phyloP scores from a whole-genome alignment of 2,329 filamentous ascomycete species.

The Fusarium algeriense region DNA sequence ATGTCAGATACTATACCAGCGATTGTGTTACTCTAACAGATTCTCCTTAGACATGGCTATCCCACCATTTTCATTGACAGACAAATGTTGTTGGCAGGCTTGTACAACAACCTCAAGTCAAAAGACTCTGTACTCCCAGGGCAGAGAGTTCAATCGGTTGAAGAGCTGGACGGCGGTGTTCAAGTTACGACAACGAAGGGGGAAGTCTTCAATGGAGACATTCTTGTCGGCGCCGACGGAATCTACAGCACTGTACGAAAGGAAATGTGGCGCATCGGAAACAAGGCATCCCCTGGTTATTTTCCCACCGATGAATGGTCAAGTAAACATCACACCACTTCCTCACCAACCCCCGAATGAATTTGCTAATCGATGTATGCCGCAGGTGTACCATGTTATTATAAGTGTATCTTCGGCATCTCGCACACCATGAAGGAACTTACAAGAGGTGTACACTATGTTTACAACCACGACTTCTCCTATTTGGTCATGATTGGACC shows the following conservation, averaged over 20 bases:
- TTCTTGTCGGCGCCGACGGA: constrained; percentile 57
- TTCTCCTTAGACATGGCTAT: constrained; percentile 46
- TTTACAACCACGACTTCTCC: neutral
- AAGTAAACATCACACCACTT: too few relatives aligned
- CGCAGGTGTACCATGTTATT: constrained; percentile 9
- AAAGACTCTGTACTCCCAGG: constrained; percentile 42
- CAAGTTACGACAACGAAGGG: constrained; percentile 1
- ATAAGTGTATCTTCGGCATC: constrained; percentile 17
- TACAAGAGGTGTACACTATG: neutral
- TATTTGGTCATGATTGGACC: constrained; percentile 1
- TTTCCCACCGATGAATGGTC: constrained; percentile 24
- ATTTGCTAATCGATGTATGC: too few relatives aligned
- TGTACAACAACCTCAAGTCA: constrained; percentile 52
- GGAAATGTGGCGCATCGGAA: constrained; percentile 45
- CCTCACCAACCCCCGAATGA: too few relatives aligned
- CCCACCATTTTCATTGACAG: constrained; percentile 53
- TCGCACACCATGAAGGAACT: neutral
- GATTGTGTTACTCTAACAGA: too few relatives aligned
- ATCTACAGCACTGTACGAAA: constrained; percentile 54
- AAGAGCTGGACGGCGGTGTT: neutral
- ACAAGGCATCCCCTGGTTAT: constrained; percentile 6
- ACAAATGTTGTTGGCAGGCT: constrained; percentile 49
- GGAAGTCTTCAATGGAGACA: constrained; percentile 45
- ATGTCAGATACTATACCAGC: too few relatives aligned
- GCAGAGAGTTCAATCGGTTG: constrained; percentile 21